A percentile compares a stretch with the other conserved stretches of the same genome.
Conservation (phyloP, 2,329 filamentous ascomycete species). For the Colletotrichum sidae region DNA sequence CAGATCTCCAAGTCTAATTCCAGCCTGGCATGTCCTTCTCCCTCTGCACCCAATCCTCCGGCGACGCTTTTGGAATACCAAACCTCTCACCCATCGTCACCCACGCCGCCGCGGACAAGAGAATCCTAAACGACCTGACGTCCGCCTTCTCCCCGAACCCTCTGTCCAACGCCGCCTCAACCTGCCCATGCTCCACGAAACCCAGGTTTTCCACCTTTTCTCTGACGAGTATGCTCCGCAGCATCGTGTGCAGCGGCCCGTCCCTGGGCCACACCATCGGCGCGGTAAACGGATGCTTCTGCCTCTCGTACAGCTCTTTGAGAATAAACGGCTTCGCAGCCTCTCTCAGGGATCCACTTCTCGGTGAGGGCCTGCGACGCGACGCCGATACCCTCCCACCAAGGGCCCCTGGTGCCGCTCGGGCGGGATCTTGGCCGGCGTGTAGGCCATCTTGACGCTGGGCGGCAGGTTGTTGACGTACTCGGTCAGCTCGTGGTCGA, state of each 20-base stretch:
- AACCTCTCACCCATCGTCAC: conserved; percentile 13
- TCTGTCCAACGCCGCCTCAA: conserved; percentile 47
- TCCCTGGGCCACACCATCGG: conserved; percentile 52
- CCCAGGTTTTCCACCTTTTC: conserved; percentile 51
- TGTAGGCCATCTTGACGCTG: no score
- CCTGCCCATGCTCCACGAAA: conserved; percentile 52
- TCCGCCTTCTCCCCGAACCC: conserved; percentile 53
- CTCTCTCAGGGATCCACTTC: conserved; percentile 63
- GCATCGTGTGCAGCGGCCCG: conserved; percentile 55
- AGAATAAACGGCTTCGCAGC: conserved; percentile 50
- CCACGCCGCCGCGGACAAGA: conserved; percentile 19
- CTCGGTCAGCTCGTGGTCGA: no score
- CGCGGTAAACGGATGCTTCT: conserved; percentile 61
- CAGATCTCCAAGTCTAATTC: no score
- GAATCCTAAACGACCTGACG: conserved; percentile 14
- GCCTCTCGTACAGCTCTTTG: conserved; percentile 60
- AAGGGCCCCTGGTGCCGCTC: conserved; percentile 20
- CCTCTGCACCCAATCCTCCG: not conserved
- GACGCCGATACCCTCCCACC: conserved; percentile 24
- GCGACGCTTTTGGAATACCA: conserved; percentile 9
- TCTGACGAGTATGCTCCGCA: conserved; percentile 46
- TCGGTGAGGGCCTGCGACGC: conserved; percentile 47
- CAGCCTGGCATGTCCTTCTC: no score
- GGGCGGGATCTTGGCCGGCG: not conserved
- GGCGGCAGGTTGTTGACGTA: no score